Evolutionary conservation across 805 yeast species (phyloP), one percentile per base, ranked within the genome.

Genomic region (Nakazawaea ambrosiae): DNA sequence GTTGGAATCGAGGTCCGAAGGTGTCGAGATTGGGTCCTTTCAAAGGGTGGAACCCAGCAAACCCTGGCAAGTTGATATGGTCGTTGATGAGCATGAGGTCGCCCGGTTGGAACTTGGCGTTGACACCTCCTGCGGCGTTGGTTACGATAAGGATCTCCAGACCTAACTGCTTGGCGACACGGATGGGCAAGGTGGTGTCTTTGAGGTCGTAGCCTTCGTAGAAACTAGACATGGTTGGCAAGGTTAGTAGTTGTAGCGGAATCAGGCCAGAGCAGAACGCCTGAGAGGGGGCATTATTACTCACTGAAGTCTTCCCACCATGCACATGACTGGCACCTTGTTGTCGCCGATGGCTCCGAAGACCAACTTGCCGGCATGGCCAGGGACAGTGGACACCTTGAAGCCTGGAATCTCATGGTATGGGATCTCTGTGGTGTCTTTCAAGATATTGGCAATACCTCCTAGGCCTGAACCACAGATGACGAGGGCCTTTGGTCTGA

Each of bases 391-490:
- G 1, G 96, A 81, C 1, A 60, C 50, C 51, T 72, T 73, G 58
- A 90, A 89, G 0, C 90, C 85, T 0, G 97, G 97, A 34, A 90
- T 84, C 0, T 70, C 66, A 5, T 55, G 47, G 54, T 87, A 90
- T 1, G 79, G 62, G 20, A 90, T 67, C 34, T 66, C 72, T 16
- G 75, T 58, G 31, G 61, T 58, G 4, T 64, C 55, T 16, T 56
- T 53, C 31, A 81, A 53, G 18, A 68, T 60, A 34, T 72, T 66
- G 2, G 89, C 81, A 34, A 90, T 79, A 1, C 94, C 95, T 10
- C 96, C 95, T 14, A 90, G 66, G 1, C 98, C 98, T 4, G 96
- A 84, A 5, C 98, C 98, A 60, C 97, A 89, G 37, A 90, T 84
- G 45, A 90, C 81, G 40, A 88, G 72, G 0, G 76, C 78, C 42